Conservation (phyloP, 2,329 filamentous ascomycete genomes). For the Zymoseptoria pseudotritici region DNA sequence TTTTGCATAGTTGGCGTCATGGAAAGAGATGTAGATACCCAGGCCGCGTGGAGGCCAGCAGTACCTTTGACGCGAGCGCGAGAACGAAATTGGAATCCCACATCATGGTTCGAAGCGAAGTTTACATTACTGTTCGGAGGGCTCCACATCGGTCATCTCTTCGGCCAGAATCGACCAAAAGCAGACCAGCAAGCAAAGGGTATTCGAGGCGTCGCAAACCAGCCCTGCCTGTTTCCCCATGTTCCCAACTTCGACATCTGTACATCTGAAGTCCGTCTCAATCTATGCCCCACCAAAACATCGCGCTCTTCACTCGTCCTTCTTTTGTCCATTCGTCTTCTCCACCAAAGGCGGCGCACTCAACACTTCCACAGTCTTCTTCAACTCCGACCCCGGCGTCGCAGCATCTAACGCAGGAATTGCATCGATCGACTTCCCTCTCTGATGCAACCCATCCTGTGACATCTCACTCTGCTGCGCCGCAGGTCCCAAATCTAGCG, state of each 20-base stretch:
- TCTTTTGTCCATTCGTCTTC: not conserved
- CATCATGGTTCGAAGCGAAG: too few relatives aligned
- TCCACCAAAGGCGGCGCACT: not conserved
- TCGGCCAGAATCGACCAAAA: too few relatives aligned
- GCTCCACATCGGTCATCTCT: too few relatives aligned
- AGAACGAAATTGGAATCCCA: too few relatives aligned
- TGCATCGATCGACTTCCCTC: conserved; percentile 6
- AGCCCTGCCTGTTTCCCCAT: not conserved
- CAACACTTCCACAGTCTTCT: conserved; percentile 3
- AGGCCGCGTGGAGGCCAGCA: too few relatives aligned
- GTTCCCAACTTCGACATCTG: not conserved
- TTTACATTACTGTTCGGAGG: too few relatives aligned
- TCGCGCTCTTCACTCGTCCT: not conserved
- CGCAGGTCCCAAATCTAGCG: conserved; percentile 26
- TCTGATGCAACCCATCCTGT: conserved; percentile 4
- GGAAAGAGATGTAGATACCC: too few relatives aligned
- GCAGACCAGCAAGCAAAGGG: not conserved
- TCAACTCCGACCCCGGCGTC: not conserved
- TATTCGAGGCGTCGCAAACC: not conserved
- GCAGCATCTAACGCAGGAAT: conserved; percentile 1
- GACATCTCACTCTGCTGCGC: conserved; percentile 10
- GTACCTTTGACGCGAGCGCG: too few relatives aligned
- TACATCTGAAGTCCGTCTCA: not conserved
- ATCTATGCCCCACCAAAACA: not conserved
- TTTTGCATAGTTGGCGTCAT: too few relatives aligned